These are phyloP conservation scores for Diaporthe eres DNA, from an alignment of 2,329 filamentous ascomycete genomes.

Conservation along the genomic window DNA sequence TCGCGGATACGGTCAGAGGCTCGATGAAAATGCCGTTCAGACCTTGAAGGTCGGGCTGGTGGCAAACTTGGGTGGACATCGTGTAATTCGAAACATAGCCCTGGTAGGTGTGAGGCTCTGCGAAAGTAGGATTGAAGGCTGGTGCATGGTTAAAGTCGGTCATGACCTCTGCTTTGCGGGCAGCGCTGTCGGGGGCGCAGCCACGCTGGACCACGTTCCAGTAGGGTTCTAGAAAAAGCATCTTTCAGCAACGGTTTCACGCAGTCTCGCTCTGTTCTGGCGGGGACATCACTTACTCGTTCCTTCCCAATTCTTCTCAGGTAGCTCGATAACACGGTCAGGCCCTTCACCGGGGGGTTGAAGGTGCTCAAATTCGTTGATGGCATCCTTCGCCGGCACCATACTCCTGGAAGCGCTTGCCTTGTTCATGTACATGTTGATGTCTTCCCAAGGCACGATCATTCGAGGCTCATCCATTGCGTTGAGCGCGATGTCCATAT, in stretches of 20 bases:
- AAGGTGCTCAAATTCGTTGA: conserved; percentile 60
- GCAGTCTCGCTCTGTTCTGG: not conserved
- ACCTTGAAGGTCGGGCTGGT: conserved; percentile 74
- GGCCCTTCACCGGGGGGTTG: conserved; percentile 54
- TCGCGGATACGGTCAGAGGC: conserved; percentile 69
- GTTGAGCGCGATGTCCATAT: conserved; percentile 78
- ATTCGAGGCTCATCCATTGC: conserved; percentile 77
- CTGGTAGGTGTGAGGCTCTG: conserved; percentile 63
- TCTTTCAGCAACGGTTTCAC: not conserved
- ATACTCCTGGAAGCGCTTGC: conserved; percentile 64
- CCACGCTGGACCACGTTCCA: conserved; percentile 72
- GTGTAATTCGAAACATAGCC: conserved; percentile 76
- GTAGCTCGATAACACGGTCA: conserved; percentile 52
- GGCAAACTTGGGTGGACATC: conserved; percentile 73
- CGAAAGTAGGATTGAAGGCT: conserved; percentile 60
- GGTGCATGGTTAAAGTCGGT: conserved; percentile 61
- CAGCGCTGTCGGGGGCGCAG: conserved; percentile 74
- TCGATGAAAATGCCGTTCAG: conserved; percentile 76
- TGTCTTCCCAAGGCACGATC: conserved; percentile 74
- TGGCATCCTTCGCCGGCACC: conserved; percentile 58
- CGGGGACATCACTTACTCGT: conserved; percentile 56
- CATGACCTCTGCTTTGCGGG: conserved; percentile 63
- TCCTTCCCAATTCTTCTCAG: conserved; percentile 64
- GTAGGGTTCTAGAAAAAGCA: conserved; percentile 59
- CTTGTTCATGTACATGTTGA: conserved; percentile 66